These are phyloP conservation scores for Dothiorella sarmentorum DNA, from an alignment of 2,329 filamentous ascomycete species.

Conservation along the genomic window DNA sequence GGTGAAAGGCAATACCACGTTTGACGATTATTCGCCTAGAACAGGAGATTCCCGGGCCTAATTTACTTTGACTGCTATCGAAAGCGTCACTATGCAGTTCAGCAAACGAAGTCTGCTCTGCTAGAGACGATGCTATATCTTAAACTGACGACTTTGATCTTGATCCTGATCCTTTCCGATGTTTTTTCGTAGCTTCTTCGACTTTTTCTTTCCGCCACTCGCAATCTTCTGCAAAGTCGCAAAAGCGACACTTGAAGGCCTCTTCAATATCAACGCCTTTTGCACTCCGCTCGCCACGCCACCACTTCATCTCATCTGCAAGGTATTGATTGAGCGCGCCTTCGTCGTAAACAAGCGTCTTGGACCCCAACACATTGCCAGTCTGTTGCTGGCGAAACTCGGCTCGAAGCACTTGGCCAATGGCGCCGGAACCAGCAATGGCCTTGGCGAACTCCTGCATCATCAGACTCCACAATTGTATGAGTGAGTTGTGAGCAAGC, in stretches of 20 bases:
- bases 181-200: conserved; percentile 45
- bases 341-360: conserved; percentile 65
- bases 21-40: not conserved
- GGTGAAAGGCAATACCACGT: not conserved
- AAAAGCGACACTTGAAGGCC: conserved; percentile 81
- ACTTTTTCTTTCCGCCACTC: conserved; percentile 72
- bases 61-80: not conserved
- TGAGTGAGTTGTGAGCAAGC: conserved; percentile 57
- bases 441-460: conserved; percentile 54
- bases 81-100: not conserved
- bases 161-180: not conserved
- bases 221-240: conserved; percentile 78
- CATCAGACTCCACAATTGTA: conserved; percentile 61
- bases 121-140: not conserved
- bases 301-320: conserved; percentile 73
- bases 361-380: conserved; percentile 54
- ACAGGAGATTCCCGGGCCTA: not conserved
- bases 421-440: conserved; percentile 48
- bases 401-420: conserved; percentile 56
- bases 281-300: conserved; percentile 71
- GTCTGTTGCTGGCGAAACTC: conserved; percentile 51
- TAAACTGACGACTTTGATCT: not conserved
- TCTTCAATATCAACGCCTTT: conserved; percentile 78
- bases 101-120: too few species aligned
- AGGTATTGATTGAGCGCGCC: conserved; percentile 64